Conservation (phyloP, 2,329 filamentous ascomycete genomes). For the Colletotrichum lindemuthianum region DNA sequence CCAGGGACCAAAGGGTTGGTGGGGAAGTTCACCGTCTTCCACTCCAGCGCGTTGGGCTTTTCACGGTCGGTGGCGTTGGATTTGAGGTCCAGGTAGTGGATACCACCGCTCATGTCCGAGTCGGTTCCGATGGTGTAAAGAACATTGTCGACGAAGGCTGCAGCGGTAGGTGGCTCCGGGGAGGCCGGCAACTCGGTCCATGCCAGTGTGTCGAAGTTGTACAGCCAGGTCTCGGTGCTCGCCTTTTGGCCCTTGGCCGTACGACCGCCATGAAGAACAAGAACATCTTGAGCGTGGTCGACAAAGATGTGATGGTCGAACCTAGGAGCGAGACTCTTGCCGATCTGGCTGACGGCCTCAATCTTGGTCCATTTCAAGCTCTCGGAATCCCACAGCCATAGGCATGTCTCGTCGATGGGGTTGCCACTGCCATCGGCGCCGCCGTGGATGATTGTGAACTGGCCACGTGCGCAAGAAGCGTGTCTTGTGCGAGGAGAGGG, state of each 20-base stretch:
- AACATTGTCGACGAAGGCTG: slow-evolving; percentile 55
- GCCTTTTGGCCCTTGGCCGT: slow-evolving; percentile 42
- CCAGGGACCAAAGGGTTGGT: slow-evolving; percentile 50
- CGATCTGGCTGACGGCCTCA: slow-evolving; percentile 43
- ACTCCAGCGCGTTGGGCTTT: slow-evolving; percentile 44
- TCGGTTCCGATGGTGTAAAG: slow-evolving; percentile 57
- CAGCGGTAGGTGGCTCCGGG: slow-evolving; percentile 48
- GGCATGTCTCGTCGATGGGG: slow-evolving; percentile 44
- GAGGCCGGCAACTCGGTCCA: slow-evolving; percentile 61
- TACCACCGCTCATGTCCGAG: slow-evolving; percentile 45
- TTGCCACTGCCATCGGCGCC: slow-evolving; percentile 45
- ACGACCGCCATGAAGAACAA: slow-evolving; percentile 61
- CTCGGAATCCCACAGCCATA: slow-evolving; percentile 52
- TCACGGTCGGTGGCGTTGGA: slow-evolving; percentile 43
- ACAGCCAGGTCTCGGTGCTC: slow-evolving; percentile 63
- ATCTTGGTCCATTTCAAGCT: slow-evolving; percentile 47
- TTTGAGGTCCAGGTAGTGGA: slow-evolving; percentile 49
- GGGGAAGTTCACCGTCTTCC: slow-evolving; percentile 50
- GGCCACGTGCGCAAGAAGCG: slow-evolving; percentile 47
- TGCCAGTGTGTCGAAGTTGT: slow-evolving; percentile 56
- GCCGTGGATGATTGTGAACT: slow-evolving; percentile 48
- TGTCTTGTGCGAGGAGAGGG: slow-evolving; percentile 48
- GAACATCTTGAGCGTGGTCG: slow-evolving; percentile 55
- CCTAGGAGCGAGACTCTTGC: slow-evolving; percentile 43
- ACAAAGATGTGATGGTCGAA: slow-evolving; percentile 49